Base-by-base conservation (phyloP, 257 asterid genomes). In the Striga asiatica region DNA sequence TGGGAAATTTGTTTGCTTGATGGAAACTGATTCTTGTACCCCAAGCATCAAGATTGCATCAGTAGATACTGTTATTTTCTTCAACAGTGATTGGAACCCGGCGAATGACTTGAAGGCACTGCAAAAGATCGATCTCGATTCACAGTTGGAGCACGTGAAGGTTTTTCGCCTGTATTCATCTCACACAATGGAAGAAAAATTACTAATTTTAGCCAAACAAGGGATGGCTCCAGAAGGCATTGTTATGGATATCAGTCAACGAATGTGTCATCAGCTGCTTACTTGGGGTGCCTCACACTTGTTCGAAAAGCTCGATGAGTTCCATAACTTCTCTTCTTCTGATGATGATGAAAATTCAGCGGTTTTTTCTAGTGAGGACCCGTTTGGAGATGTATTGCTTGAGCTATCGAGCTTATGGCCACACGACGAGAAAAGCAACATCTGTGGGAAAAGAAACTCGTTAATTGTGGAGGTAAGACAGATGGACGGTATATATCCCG, bases 31-130 rank as follows among this genome's bases (percentile, higher is more conserved):
- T 14, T 73, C 78, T n/a, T 81, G 94, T 65, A 1, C 43, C 41
- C 71, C 79, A 51, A 73, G 82, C 69, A 55, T 65, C 8, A 70
- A 65, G 41, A 75, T 84, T 22, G 43, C 48, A 10, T 72, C 73
- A 12, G 28, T 81, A 27, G 92, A 84, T 68, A 23, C 61, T 2
- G 63, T 81, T 24, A 62, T 81, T 43, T 38, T 81, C 37, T 81
- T 81, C 70, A 77, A 78, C 71, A 78, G 85, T 68, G 81, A 79
- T 66, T 81, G 83, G 82, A 86, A 81, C 46, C 85, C 94, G 28
- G 37, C 46, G 41, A 79, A 73, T 60, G 92, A 84, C 62, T 60
- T 81, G 49, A 78, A 71, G 66, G 77, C 82, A 46, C 69, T 81
- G 65, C 78, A 71, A 63, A 79, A 29, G 77, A 60, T 81, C 54